Percentiles rank a stretch among this genome's conserved stretches.
Conservation (phyloP, 2,329 filamentous ascomycete genomes). For the Venturia pyrina region DNA sequence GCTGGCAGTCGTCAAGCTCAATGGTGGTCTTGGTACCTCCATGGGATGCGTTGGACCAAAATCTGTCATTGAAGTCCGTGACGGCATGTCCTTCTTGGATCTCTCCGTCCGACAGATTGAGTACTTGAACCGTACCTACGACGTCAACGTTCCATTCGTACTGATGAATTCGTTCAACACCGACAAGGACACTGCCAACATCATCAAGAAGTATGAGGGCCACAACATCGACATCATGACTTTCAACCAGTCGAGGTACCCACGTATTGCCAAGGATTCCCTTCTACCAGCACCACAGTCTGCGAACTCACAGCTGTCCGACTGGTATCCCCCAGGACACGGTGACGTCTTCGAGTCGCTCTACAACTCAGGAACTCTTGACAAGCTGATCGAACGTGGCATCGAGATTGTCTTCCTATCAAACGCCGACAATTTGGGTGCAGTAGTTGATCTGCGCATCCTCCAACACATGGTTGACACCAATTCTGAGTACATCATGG, state of each 20-base stretch:
- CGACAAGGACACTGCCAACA: conserved; percentile 91
- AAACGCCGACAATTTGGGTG: conserved; percentile 97
- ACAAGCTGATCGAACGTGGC: conserved; percentile 88
- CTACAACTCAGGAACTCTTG: conserved; percentile 97
- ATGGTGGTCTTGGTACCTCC: conserved; percentile 96
- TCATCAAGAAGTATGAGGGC: conserved; percentile 99
- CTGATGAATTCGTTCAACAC: conserved; percentile 99
- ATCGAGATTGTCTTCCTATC: conserved; percentile 98
- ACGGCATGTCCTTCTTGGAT: conserved; percentile 99
- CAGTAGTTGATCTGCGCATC: conserved; percentile 94
- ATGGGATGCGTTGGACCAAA: conserved; percentile 99
- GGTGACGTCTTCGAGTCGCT: conserved; percentile 99
- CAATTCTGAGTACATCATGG: conserved; percentile 98
- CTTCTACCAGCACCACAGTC: conserved; percentile 90
- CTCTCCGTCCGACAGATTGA: conserved; percentile 98
- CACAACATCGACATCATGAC: conserved; percentile 99
- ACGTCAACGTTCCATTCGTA: conserved; percentile 93
- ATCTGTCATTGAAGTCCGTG: conserved; percentile 98
- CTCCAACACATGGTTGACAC: conserved; percentile 99
- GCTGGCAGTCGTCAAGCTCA: conserved; percentile 96
- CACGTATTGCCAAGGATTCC: conserved; percentile 96
- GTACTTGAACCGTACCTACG: conserved; percentile 96
- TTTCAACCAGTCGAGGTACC: conserved; percentile 99
- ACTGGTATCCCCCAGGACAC: conserved; percentile 98
- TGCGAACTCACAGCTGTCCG: conserved; percentile 75